Evolutionary conservation across 1,284 basidiomycete species (phyloP), one percentile per base, ranked within the genome.

Genomic region (Xerocomus minutiporus): DNA sequence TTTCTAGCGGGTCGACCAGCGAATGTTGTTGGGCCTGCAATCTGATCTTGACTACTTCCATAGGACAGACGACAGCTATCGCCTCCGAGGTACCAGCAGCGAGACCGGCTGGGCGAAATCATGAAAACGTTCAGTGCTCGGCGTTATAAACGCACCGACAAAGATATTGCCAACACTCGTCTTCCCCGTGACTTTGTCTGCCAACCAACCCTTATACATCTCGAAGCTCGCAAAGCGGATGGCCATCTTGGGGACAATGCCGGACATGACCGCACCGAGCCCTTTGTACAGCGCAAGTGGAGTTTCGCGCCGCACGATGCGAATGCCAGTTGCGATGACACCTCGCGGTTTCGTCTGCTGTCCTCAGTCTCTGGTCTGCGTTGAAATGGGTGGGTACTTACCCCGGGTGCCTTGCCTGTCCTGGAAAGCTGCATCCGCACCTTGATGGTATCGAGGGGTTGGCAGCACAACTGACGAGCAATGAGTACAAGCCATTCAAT

Each of bases 1-100:
- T 79, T 68, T 99, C 96, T 51, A 97, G 75, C 38, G 96, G 97
- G 71, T 99, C 96, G 9, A 95, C 93, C 54, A 99, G 81, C 36
- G 96, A 98, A 74, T 99, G 96, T 69, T 93, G 91, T 70, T 99
- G 97, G 7, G 97, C 96, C 74, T 99, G 96, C 62, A 99, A 76
- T 51, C 97, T 86, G 68, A 99, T 99, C 78, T 99, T 99, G 68
- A 99, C 93, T 41, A 99, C 96, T 70, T 99, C 96, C 96, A 99
- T 99, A 0, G 96, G 96, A 53, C 92, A 97, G 11, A 99, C 96
- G 38, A 99, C 93, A 9, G 85, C 78, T 15, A 99, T 85, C 6
- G 96, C 96, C 73, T 97, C 96, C 1, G 94, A 93, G 15, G 89
- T 90, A 51, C 96, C 96, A 11, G 96, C 96, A 50, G 88, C 92